Evolutionary conservation across 768 basidiomycete species (phyloP).

Genomic region (Mrakia frigida): DNA sequence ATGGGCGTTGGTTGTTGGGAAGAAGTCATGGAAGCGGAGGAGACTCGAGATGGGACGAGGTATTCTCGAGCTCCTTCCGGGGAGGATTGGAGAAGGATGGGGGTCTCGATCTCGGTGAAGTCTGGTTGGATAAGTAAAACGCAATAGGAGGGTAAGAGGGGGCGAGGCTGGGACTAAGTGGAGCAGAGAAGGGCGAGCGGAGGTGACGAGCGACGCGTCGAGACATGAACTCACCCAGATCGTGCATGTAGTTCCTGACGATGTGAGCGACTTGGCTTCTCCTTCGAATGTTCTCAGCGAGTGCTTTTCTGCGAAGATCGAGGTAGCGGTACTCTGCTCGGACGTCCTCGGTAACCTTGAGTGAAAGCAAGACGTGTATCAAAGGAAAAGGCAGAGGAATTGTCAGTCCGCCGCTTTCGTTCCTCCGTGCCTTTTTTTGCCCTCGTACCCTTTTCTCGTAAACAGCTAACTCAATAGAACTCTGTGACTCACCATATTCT

Average conservation of each 20-base stretch:
- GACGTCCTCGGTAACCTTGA: slow-evolving; percentile 76
- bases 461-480: no score
- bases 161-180: no score
- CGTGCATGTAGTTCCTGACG: slow-evolving; percentile 65
- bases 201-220: slow-evolving; percentile 28
- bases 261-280: slow-evolving; percentile 76
- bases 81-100: slow-evolving; percentile 79
- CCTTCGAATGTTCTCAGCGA: slow-evolving; percentile 73
- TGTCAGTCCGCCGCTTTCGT: background rate
- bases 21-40: slow-evolving; percentile 7
- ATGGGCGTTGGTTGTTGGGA: no score
- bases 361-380: no score
- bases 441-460: no score
- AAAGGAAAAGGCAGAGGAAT: background rate
- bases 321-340: slow-evolving; percentile 80
- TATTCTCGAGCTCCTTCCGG: slow-evolving; percentile 94
- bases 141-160: no score
- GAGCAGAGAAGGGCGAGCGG: slow-evolving; percentile 23
- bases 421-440: no score
- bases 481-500: slow-evolving; percentile 66
- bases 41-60: slow-evolving; percentile 68
- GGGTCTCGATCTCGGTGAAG: slow-evolving; percentile 91
- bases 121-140: slow-evolving; percentile 51
- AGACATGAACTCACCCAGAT: slow-evolving; percentile 55
- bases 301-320: slow-evolving; percentile 69